phyloP scores from a whole-genome alignment of 2,329 filamentous ascomycete genomes.

The Xylariaceae sp. region DNA sequence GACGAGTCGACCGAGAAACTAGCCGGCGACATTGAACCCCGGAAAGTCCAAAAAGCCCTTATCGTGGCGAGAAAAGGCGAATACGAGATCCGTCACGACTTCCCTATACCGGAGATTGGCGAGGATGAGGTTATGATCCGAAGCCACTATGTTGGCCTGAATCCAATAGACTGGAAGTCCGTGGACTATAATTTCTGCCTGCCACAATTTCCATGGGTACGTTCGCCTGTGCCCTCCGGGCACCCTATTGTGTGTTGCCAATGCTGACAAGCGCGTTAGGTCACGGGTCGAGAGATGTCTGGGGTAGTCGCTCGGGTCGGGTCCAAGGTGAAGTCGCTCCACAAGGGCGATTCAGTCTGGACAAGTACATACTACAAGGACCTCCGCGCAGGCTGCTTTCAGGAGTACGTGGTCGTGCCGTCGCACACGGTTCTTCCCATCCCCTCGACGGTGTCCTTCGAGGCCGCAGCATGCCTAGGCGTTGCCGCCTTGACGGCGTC shows the following conservation, averaged over 20 bases:
- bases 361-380: slow-evolving; percentile 39
- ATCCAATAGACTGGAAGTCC: slow-evolving; percentile 37
- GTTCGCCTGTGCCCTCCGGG: neutral
- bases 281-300: slow-evolving; percentile 29
- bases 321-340: slow-evolving; percentile 17
- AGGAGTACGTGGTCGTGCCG: slow-evolving; percentile 36
- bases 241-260: neutral
- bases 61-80: slow-evolving; percentile 24
- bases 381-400: slow-evolving; percentile 36
- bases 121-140: slow-evolving; percentile 32
- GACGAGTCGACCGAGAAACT: slow-evolving; percentile 15
- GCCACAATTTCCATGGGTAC: slow-evolving; percentile 32
- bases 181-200: slow-evolving; percentile 40
- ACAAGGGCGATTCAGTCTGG: slow-evolving; percentile 27
- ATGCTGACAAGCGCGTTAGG: slow-evolving; percentile 9
- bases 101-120: slow-evolving; percentile 19
- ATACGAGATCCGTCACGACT: slow-evolving; percentile 22
- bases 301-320: slow-evolving; percentile 26
- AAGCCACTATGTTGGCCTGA: slow-evolving; percentile 31
- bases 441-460: slow-evolving; percentile 28
- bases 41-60: slow-evolving; percentile 19
- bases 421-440: slow-evolving; percentile 36
- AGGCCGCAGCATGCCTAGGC: slow-evolving; percentile 33
- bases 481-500: slow-evolving; percentile 37
- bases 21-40: slow-evolving; percentile 9